Evolutionary conservation across 495 filamentous ascomycete species (phyloP).

Genomic region (Glarea lozoyensis): DNA sequence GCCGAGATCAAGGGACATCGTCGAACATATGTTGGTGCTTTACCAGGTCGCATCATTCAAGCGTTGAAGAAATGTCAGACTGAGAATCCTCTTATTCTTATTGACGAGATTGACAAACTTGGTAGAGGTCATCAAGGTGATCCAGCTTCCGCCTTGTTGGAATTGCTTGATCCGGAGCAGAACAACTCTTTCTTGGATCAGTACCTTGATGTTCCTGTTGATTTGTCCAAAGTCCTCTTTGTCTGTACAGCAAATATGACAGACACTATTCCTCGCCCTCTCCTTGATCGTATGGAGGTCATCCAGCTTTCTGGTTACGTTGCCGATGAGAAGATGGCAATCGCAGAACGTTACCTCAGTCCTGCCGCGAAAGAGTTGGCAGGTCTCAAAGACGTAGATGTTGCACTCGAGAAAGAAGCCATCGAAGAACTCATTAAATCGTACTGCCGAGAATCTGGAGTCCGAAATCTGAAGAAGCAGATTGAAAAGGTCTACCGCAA

Average conservation of each 20-base stretch:
- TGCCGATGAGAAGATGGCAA: slow-evolving; percentile 97
- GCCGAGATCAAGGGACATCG: slow-evolving; percentile 99
- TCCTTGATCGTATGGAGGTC: slow-evolving; percentile 96
- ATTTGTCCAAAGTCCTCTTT: slow-evolving; percentile 95
- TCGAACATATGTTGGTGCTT: slow-evolving; percentile 90
- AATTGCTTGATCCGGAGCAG: slow-evolving; percentile 94
- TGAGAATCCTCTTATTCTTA: slow-evolving; percentile 92
- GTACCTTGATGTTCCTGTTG: slow-evolving; percentile 97
- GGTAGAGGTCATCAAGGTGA: slow-evolving; percentile 93
- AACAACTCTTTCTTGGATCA: slow-evolving; percentile 97
- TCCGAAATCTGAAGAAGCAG: slow-evolving; percentile 97
- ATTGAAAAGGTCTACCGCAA: slow-evolving; percentile 99
- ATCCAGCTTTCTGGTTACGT: slow-evolving; percentile 97
- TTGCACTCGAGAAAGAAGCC: slow-evolving; percentile 70
- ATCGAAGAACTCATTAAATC: slow-evolving; percentile 97
- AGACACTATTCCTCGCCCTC: slow-evolving; percentile 91
- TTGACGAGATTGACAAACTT: slow-evolving; percentile 98
- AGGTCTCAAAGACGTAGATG: slow-evolving; percentile 84
- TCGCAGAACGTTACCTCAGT: slow-evolving; percentile 85
- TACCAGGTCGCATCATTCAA: slow-evolving; percentile 95
- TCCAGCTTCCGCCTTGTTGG: slow-evolving; percentile 87
- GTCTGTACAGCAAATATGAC: slow-evolving; percentile 99
- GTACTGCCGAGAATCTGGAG: slow-evolving; percentile 94
- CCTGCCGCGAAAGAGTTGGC: slow-evolving; percentile 86
- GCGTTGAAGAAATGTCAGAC: slow-evolving; percentile 99